Conservation (phyloP, 208 protist genomes). For the Herpetomonas tarakana region DNA sequence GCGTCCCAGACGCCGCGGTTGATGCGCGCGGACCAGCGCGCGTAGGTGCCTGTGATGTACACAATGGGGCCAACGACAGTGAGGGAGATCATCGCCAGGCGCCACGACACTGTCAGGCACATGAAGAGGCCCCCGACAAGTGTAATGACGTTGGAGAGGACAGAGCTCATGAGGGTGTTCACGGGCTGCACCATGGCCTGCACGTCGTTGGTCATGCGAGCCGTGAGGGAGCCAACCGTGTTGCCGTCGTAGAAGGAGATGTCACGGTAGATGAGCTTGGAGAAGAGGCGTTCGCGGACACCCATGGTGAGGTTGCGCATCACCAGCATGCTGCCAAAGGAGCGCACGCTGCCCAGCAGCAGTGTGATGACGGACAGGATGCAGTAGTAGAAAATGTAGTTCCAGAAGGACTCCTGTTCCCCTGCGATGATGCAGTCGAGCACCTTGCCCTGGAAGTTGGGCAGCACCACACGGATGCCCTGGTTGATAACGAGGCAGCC, state of each 20-base stretch:
- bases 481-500: slow-evolving; percentile 34
- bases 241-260: slow-evolving; percentile 50
- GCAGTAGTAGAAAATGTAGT: slow-evolving; percentile 31
- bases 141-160: slow-evolving; percentile 41
- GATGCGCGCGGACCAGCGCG: slow-evolving; percentile 36
- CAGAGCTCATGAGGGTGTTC: slow-evolving; percentile 37
- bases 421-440: slow-evolving; percentile 41
- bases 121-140: slow-evolving; percentile 38
- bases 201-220: slow-evolving; percentile 66
- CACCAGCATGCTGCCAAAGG: slow-evolving; percentile 49
- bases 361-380: slow-evolving; percentile 32
- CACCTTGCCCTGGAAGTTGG: slow-evolving; percentile 50
- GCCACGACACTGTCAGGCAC: slow-evolving; percentile 47
- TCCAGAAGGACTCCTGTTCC: slow-evolving; percentile 26
- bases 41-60: slow-evolving; percentile 46
- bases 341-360: slow-evolving; percentile 38
- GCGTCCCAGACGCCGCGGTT: slow-evolving; percentile 50
- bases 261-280: slow-evolving; percentile 44
- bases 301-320: slow-evolving; percentile 43
- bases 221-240: slow-evolving; percentile 47
- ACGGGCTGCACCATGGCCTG: slow-evolving; percentile 48
- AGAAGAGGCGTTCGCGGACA: slow-evolving; percentile 37
- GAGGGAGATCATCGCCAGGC: slow-evolving; percentile 49
- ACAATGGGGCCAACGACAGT: slow-evolving; percentile 48
- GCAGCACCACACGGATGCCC: slow-evolving; percentile 30